Base-by-base conservation (phyloP, 2,329 filamentous ascomycete species). In the Ceratocystis destructans region DNA sequence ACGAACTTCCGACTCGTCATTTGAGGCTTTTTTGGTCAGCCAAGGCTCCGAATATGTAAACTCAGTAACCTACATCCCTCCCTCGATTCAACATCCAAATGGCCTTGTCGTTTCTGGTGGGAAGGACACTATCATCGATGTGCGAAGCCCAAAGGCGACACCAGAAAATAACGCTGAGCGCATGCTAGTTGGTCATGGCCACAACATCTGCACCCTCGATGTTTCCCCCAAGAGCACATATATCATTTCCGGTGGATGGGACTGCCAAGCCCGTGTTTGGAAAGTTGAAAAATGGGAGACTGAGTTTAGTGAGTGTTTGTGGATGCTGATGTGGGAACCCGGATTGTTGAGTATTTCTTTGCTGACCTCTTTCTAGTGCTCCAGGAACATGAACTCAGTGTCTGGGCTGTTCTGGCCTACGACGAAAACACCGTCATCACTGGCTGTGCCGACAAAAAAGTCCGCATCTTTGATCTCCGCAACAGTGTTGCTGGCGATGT, bases 231-330 rank as follows among this genome's bases (percentile, higher is more conserved):
- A 86, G 68, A 87, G 87, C 1, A 83, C 78, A 59, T 89, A 85
- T 74, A 80, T 97, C 50, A 86, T 96, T 61, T 97, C 93, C 70
- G 94, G 93, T 41, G 89, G 92, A 71, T 99, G 94, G 94, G 94
- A 99, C 75, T 84, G 84, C 37, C 88, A 91, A 70, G 92, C 90
- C 33, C 87, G 90, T 65, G 78, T 97, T 64, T 99, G 94, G 94
- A 82, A 81, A 69, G 79, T 94, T n/a, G 83, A 84, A 50, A 91
- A 87, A 70, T 96, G 93, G 89, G 90, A 95, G 73, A 83, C 83
- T 8, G 83, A 88, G 69, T 77, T 85, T 12, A 73, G 67, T 68
- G 66, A 61, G 67, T 41, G 78, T 5, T 25, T 1, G 7, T 33
- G 8, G 12, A 15, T 41, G 37, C 37, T 41, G 10, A 2, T 41